These are phyloP conservation scores for Ustilago sp. DNA, from an alignment of 1,284 basidiomycete genomes.

Conservation along the genomic window DNA sequence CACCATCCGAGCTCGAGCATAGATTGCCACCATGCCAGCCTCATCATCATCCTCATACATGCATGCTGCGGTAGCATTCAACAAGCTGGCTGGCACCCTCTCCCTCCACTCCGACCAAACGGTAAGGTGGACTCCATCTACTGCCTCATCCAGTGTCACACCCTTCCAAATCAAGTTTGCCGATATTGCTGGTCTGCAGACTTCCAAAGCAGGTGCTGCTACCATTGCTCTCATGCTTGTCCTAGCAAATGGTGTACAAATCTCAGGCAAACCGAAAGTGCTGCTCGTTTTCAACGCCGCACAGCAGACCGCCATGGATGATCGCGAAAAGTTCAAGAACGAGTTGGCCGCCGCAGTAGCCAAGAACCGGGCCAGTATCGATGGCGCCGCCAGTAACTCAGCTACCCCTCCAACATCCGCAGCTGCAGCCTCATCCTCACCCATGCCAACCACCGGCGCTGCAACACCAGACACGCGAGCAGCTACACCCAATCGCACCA, in stretches of 20 bases:
- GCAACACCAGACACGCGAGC: conserved; percentile 28
- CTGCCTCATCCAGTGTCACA: conserved; percentile 35
- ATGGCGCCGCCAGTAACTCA: conserved; percentile 9
- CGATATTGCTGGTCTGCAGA: conserved; percentile 56
- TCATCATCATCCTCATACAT: conserved; percentile 43
- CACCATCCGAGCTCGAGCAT: conserved; percentile 10
- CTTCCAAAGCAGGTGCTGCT: conserved; percentile 56
- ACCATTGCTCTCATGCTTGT: conserved; percentile 59
- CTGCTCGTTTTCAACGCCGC: conserved; percentile 58
- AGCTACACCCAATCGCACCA: conserved; percentile 13
- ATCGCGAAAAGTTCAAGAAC: conserved; percentile 58
- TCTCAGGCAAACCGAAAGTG: conserved; percentile 45
- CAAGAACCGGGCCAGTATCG: conserved; percentile 22
- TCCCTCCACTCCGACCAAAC: conserved; percentile 32
- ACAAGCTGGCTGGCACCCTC: conserved; percentile 57
- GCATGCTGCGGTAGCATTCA: conserved; percentile 55
- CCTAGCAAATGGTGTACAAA: conserved; percentile 39
- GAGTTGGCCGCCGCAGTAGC: conserved; percentile 54
- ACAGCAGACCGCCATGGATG: conserved; percentile 42
- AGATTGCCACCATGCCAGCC: conserved; percentile 24
- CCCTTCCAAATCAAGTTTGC: conserved; percentile 38
- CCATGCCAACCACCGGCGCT: conserved; percentile 14
- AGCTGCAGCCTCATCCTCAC: conserved; percentile 14
- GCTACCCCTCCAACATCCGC: conserved; percentile 13
- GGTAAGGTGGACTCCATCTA: conserved; percentile 54